Percentiles rank a stretch among this genome's conserved stretches.
These are phyloP conservation scores for Acarospora socialis DNA, from an alignment of 2,329 filamentous ascomycete genomes.

Conservation along the genomic window DNA sequence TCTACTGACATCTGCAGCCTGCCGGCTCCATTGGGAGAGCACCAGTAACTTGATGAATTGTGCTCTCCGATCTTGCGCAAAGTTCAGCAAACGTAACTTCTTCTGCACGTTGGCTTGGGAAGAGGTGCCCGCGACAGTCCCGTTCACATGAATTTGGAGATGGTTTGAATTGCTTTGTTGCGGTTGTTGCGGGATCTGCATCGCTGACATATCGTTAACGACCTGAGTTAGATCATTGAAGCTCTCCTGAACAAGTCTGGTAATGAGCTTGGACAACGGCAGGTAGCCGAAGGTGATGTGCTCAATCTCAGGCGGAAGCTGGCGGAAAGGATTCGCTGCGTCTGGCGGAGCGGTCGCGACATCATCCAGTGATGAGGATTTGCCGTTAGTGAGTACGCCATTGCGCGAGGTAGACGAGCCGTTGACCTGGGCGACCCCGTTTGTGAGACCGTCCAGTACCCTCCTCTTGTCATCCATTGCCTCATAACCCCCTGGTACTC, in stretches of 20 bases:
- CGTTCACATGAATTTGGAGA: conserved; percentile 11
- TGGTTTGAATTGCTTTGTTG: conserved; percentile 39
- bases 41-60: conserved; percentile 91
- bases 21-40: conserved; percentile 77
- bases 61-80: conserved; percentile 63
- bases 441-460: no score
- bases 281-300: conserved; percentile 68
- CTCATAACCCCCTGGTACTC: no score
- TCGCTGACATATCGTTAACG: conserved; percentile 54
- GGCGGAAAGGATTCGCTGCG: conserved; percentile 10
- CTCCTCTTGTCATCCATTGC: no score
- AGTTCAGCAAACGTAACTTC: conserved; percentile 32
- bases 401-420: no score
- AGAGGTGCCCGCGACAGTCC: conserved; percentile 37
- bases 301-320: conserved; percentile 37
- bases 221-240: conserved; percentile 63
- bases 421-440: no score
- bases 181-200: conserved; percentile 42
- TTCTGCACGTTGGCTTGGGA: conserved; percentile 24
- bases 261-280: conserved; percentile 59
- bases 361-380: no score
- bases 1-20: conserved; percentile 64
- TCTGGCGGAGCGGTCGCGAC: not conserved
- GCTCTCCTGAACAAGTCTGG: conserved; percentile 67
- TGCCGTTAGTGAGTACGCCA: no score